Conservation (phyloP, 2,329 filamentous ascomycete species). For the Aureobasidium sp. region DNA sequence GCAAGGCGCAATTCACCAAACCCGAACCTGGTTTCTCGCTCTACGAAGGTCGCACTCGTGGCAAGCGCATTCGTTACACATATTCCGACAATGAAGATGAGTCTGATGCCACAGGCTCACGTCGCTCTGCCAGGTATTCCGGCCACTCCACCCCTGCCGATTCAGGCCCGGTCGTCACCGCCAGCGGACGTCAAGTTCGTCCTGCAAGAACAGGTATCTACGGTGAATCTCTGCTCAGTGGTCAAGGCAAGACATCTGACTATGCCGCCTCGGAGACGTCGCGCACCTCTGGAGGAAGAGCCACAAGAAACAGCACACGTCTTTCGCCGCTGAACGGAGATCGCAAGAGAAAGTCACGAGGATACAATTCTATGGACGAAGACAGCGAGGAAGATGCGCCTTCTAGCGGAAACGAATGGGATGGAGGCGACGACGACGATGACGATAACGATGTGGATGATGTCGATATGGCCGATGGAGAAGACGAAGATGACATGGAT, state of each 20-base stretch:
- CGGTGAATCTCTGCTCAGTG: slow-evolving; percentile 51
- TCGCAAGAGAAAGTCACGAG: slow-evolving; percentile 39
- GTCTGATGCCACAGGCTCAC: slow-evolving; percentile 59
- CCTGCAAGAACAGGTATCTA: slow-evolving; percentile 57
- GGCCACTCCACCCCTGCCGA: slow-evolving; percentile 62
- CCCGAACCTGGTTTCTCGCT: slow-evolving; percentile 85
- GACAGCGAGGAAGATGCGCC: slow-evolving; percentile 56
- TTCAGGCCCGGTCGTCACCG: slow-evolving; percentile 59
- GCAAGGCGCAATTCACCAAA: slow-evolving; percentile 78
- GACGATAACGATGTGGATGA: slow-evolving; percentile 53
- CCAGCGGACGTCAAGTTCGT: slow-evolving; percentile 78
- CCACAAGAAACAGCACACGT: slow-evolving; percentile 22
- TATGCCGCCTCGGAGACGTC: slow-evolving; percentile 36
- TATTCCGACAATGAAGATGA: slow-evolving; percentile 84
- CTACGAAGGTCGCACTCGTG: slow-evolving; percentile 92
- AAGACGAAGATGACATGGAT: slow-evolving; percentile 43
- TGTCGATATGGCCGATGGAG: slow-evolving; percentile 21
- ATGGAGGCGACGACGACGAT: slow-evolving; percentile 59
- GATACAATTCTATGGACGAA: slow-evolving; percentile 53
- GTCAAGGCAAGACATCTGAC: slow-evolving; percentile 37
- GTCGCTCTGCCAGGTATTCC: slow-evolving; percentile 58
- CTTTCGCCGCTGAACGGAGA: slow-evolving; percentile 22
- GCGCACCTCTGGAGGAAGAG: slow-evolving; percentile 38
- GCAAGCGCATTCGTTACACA: slow-evolving; percentile 94
- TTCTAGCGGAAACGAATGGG: slow-evolving; percentile 56